Base-by-base conservation (phyloP, 768 basidiomycete species). In the Boletus pseudo-olivaceus region DNA sequence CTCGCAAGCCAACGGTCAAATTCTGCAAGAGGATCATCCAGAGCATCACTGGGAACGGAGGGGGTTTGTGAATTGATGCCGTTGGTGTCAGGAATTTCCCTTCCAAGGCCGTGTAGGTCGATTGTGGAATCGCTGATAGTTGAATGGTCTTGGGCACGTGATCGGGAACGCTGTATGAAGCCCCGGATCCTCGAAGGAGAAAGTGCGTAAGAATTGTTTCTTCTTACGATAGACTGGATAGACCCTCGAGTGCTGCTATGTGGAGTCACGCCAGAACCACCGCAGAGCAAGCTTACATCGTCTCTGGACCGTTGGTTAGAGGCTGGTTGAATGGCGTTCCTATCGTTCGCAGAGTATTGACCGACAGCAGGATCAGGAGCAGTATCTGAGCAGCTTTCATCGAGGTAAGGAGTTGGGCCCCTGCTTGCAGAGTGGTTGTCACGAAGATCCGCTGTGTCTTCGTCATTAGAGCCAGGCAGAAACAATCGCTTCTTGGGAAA, bases 1-100 rank as follows among this genome's bases (percentile, higher is more conserved):
- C 87, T 87, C 30, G 79, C 73, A 60, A 90, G 67, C 85, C 85
- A 90, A 42, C 76, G 80, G 55, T 88, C 83, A 29, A 90, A 75
- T 57, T 85, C 85, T 5, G 80, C 84, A 46, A 87, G 76, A 47
- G 83, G 78, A 46, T 86, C 80, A n/a, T 65, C 63, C 32, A 44
- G 41, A 12, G 64, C 59, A 20, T 61, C 44, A 11, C 33, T 35
- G 12, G 38, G 10, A 20, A 53, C 46, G 47, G 33, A 17, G 12
- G 33, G 29, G 14, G 11, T 34, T 19, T 35, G 35, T 34, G 48
- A 17, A 23, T 35, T 20, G 53, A 49, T 20, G 23, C 5, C 14
- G 8, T 38, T 37, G 17, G 26, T 44, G 37, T 42, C 46, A 10
- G 41, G 15, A 34, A 14, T 9, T 10, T 33, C 35, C n/a, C 26